Evolutionary conservation across 169 alveolate species (phyloP).

Genomic region (Ophryocystis elektroscirrha): DNA sequence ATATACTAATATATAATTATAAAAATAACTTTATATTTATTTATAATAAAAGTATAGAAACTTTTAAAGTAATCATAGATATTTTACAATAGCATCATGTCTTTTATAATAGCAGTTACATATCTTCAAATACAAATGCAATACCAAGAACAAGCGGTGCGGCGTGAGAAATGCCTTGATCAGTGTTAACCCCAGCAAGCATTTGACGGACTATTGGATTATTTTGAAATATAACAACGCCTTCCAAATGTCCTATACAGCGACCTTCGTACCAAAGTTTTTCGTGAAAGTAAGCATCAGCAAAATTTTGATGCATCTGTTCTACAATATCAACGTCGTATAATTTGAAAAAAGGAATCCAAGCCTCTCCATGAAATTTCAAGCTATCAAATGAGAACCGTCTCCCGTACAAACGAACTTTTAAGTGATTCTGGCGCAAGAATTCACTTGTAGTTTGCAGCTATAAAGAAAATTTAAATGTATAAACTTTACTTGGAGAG

Average conservation of each 20-base stretch:
- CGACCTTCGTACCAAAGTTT: conserved; percentile 16
- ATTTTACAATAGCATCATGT: too few relatives aligned
- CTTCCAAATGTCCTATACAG: conserved; percentile 10
- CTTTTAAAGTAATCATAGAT: too few relatives aligned
- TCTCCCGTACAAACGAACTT: conserved; percentile 2
- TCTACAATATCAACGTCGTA: conserved; percentile 16
- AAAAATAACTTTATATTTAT: too few relatives aligned
- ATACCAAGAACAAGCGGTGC: conserved; percentile 13
- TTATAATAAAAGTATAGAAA: too few relatives aligned
- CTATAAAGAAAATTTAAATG: too few relatives aligned
- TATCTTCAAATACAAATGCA: conserved; percentile 4
- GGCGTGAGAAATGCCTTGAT: conserved; percentile 4
- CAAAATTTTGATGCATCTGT: neutral
- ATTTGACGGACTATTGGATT: conserved; percentile 14
- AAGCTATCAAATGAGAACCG: conserved; percentile 1
- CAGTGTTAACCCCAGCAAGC: conserved; percentile 16
- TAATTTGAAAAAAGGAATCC: conserved; percentile 22
- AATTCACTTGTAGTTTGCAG: conserved; percentile 15
- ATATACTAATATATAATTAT: too few relatives aligned
- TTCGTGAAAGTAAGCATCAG: conserved; percentile 11
- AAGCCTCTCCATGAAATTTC: conserved; percentile 13
- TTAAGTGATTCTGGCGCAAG: conserved; percentile 11
- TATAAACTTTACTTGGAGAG: too few relatives aligned
- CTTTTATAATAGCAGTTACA: too few relatives aligned
- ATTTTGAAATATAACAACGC: conserved; percentile 16